Evolutionary conservation across 305 asterid species (phyloP).

Genomic region (Solanum hybrid): DNA sequence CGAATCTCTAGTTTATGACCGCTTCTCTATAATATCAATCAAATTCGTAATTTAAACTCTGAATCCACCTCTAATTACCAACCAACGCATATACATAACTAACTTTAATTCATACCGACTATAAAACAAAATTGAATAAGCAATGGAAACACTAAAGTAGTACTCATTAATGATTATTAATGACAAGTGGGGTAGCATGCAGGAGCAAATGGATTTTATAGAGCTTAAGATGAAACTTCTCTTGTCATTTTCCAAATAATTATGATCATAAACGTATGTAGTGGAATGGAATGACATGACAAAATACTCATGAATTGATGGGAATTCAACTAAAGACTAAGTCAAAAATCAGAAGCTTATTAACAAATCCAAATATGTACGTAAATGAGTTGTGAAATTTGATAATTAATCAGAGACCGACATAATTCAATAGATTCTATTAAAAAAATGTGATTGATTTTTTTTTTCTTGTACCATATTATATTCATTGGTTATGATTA

Average conservation of each 20-base stretch:
- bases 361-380: background rate
- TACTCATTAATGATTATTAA: background rate
- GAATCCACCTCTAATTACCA: background rate
- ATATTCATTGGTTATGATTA: background rate
- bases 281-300: background rate
- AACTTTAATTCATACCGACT: background rate
- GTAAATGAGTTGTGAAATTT: background rate
- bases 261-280: background rate
- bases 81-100: background rate
- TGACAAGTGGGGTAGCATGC: background rate
- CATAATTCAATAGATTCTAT: background rate
- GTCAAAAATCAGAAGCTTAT: background rate
- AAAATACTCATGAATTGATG: background rate
- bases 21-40: background rate
- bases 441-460: background rate
- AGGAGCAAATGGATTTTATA: background rate
- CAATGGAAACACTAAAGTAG: background rate
- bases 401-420: background rate
- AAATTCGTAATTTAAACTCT: too few relatives aligned
- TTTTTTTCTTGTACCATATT: background rate
- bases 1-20: too few relatives aligned
- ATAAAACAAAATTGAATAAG: background rate
- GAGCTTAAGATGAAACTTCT: background rate
- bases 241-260: background rate
- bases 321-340: background rate